Evolutionary conservation across 2,329 filamentous ascomycete species (phyloP).

Genomic region (Colletotrichum scovillei): DNA sequence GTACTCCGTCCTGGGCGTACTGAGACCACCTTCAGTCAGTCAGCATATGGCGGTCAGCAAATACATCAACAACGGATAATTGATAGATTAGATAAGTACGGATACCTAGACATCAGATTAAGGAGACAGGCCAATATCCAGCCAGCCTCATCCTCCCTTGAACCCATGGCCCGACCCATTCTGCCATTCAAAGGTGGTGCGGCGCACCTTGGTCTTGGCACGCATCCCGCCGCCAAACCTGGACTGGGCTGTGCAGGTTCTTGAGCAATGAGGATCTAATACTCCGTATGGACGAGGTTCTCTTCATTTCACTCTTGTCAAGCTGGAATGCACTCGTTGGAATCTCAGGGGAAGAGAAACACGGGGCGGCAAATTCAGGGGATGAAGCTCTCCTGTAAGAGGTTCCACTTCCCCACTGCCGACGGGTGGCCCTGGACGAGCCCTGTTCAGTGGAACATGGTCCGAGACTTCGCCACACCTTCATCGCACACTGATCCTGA

Average conservation of each 20-base stretch:
- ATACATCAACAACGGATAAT: background rate
- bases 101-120: background rate
- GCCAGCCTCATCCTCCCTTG: constrained; percentile 16
- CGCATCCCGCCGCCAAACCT: background rate
- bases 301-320: background rate
- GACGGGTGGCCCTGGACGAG: background rate
- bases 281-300: background rate
- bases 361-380: constrained; percentile 20
- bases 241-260: constrained; percentile 5
- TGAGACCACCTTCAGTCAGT: no score
- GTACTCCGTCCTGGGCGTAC: no score
- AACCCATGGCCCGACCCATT: background rate
- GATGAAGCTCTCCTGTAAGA: constrained; percentile 1
- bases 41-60: constrained; percentile 10
- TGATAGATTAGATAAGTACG: background rate
- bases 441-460: constrained; percentile 26
- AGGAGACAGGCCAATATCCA: background rate
- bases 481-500: background rate
- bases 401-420: background rate
- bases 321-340: constrained; percentile 1
- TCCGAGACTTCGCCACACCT: constrained; percentile 19
- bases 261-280: background rate
- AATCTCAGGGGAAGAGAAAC: constrained; percentile 2
- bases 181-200: background rate
- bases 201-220: background rate